phyloP scores from a whole-genome alignment of 805 yeast genomes.

The Yamadazyma scolyti region DNA sequence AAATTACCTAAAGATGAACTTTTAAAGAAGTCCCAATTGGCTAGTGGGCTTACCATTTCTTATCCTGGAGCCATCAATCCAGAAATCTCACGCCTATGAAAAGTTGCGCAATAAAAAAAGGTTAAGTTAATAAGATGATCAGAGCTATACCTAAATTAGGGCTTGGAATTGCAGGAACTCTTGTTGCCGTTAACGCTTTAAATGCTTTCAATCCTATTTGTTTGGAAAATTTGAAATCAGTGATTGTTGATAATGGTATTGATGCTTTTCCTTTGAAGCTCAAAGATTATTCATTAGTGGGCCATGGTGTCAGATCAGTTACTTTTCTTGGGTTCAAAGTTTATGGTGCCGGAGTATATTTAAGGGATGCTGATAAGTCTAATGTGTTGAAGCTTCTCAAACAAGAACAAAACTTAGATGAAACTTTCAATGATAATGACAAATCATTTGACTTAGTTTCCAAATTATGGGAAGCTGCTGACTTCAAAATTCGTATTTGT shows the following conservation, averaged over 20 bases:
- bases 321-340: constrained; percentile 81
- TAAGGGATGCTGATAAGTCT: constrained; percentile 56
- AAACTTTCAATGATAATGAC: constrained; percentile 45
- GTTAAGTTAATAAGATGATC: constrained; percentile 1
- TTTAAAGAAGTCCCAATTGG: constrained; percentile 34
- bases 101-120: constrained; percentile 1
- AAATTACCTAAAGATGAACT: constrained; percentile 17
- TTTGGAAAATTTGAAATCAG: constrained; percentile 8
- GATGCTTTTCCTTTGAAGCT: constrained; percentile 42
- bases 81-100: constrained; percentile 11
- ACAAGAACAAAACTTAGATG: constrained; percentile 14
- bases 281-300: constrained; percentile 54
- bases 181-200: constrained; percentile 3
- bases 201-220: constrained; percentile 8
- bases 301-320: constrained; percentile 79
- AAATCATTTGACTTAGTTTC: constrained; percentile 52
- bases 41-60: constrained; percentile 29
- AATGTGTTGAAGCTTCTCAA: constrained; percentile 33
- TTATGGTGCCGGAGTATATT: constrained; percentile 81
- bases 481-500: constrained; percentile 68
- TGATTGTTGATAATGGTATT: constrained; percentile 44
- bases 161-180: constrained; percentile 3
- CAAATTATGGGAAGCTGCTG: constrained; percentile 56
- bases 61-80: constrained; percentile 22
- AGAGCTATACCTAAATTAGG: constrained; percentile 1